phyloP scores from a whole-genome alignment of 2,329 filamentous ascomycete species.

The Leptographium galeiforme region DNA sequence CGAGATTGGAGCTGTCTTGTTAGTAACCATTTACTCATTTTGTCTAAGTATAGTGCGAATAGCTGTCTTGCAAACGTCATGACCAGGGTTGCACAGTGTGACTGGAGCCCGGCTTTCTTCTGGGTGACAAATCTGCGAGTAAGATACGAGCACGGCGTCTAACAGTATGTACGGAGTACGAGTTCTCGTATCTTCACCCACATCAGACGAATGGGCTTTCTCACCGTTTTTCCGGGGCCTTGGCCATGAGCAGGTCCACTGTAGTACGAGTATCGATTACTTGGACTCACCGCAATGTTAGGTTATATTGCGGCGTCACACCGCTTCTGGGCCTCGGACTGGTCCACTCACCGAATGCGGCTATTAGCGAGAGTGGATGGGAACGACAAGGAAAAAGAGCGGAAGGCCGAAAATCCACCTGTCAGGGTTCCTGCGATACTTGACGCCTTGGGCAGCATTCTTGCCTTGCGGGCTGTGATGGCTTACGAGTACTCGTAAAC shows the following conservation, averaged over 20 bases:
- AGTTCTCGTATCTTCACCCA: too few relatives aligned
- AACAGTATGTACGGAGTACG: too few relatives aligned
- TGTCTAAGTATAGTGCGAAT: background rate
- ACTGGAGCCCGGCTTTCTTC: too few relatives aligned
- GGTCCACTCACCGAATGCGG: background rate
- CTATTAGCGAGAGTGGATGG: background rate
- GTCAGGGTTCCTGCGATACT: background rate
- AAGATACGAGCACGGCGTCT: too few relatives aligned
- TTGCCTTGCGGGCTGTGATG: background rate
- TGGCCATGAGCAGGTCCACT: background rate
- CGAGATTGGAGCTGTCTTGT: background rate
- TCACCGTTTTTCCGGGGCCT: too few relatives aligned
- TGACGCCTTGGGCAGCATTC: background rate
- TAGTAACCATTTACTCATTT: background rate
- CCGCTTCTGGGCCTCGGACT: background rate
- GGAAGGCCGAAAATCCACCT: background rate
- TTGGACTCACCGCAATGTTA: background rate
- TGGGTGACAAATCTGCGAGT: too few relatives aligned
- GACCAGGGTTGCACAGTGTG: too few relatives aligned
- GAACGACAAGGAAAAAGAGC: background rate
- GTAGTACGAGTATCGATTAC: background rate
- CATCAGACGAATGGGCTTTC: too few relatives aligned
- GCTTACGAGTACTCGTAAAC: background rate
- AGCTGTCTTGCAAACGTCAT: too few relatives aligned
- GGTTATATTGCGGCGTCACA: background rate